A percentile compares a stretch with the other conserved stretches of the same genome.
These are phyloP conservation scores for Phyllosticta capitalensis DNA, from an alignment of 2,329 filamentous ascomycete species.

Conservation along the genomic window DNA sequence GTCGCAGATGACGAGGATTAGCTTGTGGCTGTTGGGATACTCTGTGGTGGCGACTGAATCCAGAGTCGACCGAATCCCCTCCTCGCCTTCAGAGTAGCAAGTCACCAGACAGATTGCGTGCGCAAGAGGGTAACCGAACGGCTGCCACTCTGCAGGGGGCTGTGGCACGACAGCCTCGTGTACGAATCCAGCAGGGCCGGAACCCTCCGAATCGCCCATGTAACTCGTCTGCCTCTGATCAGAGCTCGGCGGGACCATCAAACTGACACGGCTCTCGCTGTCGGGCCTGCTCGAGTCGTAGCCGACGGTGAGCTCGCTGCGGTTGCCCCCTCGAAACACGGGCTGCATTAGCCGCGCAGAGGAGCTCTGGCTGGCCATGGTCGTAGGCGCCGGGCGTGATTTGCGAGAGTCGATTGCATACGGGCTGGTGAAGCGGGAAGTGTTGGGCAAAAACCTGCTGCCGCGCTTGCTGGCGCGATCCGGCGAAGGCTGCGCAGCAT, in stretches of 20 bases:
- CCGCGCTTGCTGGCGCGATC: constrained; percentile 71
- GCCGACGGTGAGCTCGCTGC: constrained; percentile 47
- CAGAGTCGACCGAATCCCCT: constrained; percentile 84
- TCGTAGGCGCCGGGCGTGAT: constrained; percentile 57
- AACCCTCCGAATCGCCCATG: constrained; percentile 55
- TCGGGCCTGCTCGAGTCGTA: constrained; percentile 20
- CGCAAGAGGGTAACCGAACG: constrained; percentile 88
- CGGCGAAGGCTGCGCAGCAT: constrained; percentile 48
- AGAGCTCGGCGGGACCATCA: constrained; percentile 32
- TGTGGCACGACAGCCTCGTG: constrained; percentile 94
- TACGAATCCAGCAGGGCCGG: constrained; percentile 86
- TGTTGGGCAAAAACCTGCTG: constrained; percentile 81
- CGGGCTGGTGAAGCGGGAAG: constrained; percentile 86
- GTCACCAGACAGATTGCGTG: constrained; percentile 93
- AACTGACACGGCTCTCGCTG: constrained; percentile 32
- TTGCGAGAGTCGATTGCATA: constrained; percentile 61
- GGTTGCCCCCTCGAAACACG: constrained; percentile 57
- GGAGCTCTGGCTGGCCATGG: constrained; percentile 86
- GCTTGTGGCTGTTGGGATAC: constrained; percentile 98
- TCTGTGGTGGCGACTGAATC: constrained; percentile 97
- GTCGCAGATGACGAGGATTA: constrained; percentile 92
- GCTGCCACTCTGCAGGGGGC: constrained; percentile 93
- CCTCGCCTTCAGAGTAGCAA: constrained; percentile 90
- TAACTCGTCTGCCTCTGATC: constrained; percentile 45
- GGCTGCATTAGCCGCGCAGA: constrained; percentile 63